Percentiles rank a stretch among this genome's conserved stretches.
These are phyloP conservation scores for Blastobotrys persicus DNA, from an alignment of 1,139 yeast species.

Conservation along the genomic window DNA sequence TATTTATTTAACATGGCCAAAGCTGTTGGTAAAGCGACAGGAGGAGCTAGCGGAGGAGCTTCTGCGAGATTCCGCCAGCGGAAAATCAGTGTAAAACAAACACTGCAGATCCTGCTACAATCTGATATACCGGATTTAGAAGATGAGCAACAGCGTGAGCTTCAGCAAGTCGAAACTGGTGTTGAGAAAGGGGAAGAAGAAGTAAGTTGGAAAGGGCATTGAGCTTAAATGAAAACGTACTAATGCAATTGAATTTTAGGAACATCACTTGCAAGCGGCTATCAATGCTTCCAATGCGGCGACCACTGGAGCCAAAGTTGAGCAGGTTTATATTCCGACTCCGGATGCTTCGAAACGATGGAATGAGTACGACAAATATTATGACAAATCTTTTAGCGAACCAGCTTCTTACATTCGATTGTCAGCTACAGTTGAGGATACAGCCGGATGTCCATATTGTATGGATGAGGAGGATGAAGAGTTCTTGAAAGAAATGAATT, in stretches of 20 bases:
- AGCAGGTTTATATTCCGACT: conserved; percentile 85
- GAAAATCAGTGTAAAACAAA: conserved; percentile 86
- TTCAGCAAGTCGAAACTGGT: conserved; percentile 92
- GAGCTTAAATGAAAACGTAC: background rate
- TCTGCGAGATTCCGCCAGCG: conserved; percentile 81
- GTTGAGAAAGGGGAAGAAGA: conserved; percentile 98
- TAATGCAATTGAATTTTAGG: conserved; percentile 36
- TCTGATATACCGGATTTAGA: conserved; percentile 79
- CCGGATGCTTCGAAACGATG: conserved; percentile 90
- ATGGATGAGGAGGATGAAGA: conserved; percentile 88
- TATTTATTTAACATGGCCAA: conserved; percentile 16
- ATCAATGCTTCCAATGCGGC: conserved; percentile 73
- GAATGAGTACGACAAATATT: conserved; percentile 72
- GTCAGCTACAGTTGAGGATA: conserved; percentile 94
- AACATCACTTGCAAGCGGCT: conserved; percentile 91
- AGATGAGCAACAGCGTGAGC: conserved; percentile 71
- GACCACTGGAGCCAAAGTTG: conserved; percentile 50
- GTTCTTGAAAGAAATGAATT: conserved; percentile 46
- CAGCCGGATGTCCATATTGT: conserved; percentile 79
- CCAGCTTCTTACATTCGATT: conserved; percentile 83
- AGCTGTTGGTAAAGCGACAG: conserved; percentile 10
- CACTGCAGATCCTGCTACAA: conserved; percentile 75
- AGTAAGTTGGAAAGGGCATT: conserved; percentile 9
- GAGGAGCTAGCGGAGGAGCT: conserved; percentile 9
- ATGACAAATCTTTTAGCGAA: conserved; percentile 61